phyloP scores from a whole-genome alignment of 2,329 filamentous ascomycete genomes.

The Fusarium liriodendri region DNA sequence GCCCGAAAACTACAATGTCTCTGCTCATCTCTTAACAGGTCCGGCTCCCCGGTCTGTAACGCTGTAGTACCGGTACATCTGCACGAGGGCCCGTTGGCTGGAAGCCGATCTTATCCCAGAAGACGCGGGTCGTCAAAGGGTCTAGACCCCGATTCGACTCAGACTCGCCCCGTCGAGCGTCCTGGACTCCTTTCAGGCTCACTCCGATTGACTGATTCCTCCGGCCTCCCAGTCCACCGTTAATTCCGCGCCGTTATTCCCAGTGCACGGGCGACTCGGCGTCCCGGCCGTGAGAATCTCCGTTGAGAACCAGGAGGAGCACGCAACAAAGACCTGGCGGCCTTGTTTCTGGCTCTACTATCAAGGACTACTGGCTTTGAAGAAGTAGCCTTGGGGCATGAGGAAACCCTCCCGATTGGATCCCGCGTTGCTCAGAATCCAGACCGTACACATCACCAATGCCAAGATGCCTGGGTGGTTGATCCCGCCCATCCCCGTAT shows the following conservation, averaged over 20 bases:
- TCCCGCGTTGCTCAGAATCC: neutral
- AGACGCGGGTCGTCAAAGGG: conserved; percentile 13
- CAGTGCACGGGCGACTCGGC: conserved; percentile 20
- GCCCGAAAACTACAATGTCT: neutral
- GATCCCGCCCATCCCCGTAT: neutral
- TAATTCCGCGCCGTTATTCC: conserved; percentile 27
- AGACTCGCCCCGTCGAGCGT: conserved; percentile 3
- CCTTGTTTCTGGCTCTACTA: neutral
- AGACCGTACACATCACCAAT: neutral
- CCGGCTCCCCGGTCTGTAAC: conserved; percentile 5
- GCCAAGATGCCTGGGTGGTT: neutral
- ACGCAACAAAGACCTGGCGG: neutral
- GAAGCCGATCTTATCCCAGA: conserved; percentile 28
- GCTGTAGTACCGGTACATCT: conserved; percentile 21
- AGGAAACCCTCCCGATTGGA: neutral
- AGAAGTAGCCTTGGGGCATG: neutral
- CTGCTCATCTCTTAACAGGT: conserved; percentile 1
- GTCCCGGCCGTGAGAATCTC: conserved; percentile 20
- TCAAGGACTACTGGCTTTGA: neutral
- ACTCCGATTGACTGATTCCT: conserved; percentile 5
- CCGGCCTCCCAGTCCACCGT: neutral
- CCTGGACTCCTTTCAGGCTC: conserved; percentile 1
- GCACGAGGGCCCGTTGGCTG: conserved; percentile 13
- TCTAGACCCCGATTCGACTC: conserved; percentile 33
- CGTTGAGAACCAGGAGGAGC: neutral